Evolutionary conservation across 2,329 filamentous ascomycete species (phyloP).

Genomic region (Botrytis fabae): DNA sequence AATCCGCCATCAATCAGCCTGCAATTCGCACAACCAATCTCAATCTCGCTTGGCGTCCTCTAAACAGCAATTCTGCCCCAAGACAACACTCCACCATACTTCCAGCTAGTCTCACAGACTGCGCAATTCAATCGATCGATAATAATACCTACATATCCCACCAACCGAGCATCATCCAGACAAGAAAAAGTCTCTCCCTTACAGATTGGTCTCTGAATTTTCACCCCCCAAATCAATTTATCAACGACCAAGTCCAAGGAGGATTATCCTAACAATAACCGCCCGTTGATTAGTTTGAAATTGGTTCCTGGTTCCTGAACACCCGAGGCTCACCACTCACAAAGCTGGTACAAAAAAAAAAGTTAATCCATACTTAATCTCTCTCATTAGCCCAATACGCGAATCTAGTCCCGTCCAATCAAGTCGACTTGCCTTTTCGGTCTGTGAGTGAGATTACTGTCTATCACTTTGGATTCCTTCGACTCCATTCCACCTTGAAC

Average conservation of each 20-base stretch:
- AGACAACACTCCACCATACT: slow-evolving; percentile 14
- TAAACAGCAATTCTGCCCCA: not conserved
- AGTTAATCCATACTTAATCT: slow-evolving; percentile 1
- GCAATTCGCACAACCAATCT: not conserved
- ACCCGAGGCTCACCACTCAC: slow-evolving; percentile 11
- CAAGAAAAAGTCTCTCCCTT: not conserved
- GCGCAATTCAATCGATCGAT: slow-evolving; percentile 1
- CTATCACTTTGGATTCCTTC: slow-evolving; percentile 7
- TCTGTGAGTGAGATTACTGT: slow-evolving; percentile 17
- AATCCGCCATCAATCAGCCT: not conserved
- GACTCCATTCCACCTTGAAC: slow-evolving; percentile 8
- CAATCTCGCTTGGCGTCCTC: slow-evolving; percentile 13
- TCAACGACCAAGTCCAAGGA: not conserved
- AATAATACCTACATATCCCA: not conserved
- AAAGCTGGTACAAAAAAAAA: slow-evolving; percentile 6
- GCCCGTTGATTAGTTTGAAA: slow-evolving; percentile 10
- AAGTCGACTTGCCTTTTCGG: not conserved
- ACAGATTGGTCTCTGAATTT: not conserved
- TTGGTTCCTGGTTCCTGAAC: slow-evolving; percentile 20
- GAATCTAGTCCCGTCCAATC: slow-evolving; percentile 12
- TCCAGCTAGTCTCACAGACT: slow-evolving; percentile 4
- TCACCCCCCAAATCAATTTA: not conserved
- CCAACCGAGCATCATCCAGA: not conserved
- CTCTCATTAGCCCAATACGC: slow-evolving; percentile 16
- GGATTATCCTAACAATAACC: not conserved